A percentile compares a stretch with the other conserved stretches of the same genome.
phyloP scores from a whole-genome alignment of 495 filamentous ascomycete genomes.

The Halenospora varia region DNA sequence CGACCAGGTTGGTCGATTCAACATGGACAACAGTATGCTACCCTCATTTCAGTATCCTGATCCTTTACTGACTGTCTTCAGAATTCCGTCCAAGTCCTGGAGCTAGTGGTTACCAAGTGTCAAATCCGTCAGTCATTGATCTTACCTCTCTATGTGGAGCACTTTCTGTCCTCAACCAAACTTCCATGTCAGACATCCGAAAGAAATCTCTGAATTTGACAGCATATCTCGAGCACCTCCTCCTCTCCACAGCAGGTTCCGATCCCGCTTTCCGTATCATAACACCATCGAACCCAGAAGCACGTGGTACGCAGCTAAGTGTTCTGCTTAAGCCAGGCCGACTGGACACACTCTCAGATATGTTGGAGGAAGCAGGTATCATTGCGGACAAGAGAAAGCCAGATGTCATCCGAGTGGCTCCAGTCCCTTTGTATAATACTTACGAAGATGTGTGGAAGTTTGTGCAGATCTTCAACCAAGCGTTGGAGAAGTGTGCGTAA shows the following conservation, averaged over 20 bases:
- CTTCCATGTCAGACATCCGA: constrained; percentile 65
- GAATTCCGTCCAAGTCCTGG: constrained; percentile 69
- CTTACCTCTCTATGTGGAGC: constrained; percentile 68
- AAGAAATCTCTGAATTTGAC: constrained; percentile 74
- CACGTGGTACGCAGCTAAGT: constrained; percentile 86
- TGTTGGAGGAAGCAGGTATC: constrained; percentile 64
- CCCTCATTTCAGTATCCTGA: background rate
- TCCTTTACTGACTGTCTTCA: constrained; percentile 32
- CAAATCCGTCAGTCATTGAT: constrained; percentile 64
- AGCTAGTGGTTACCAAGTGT: constrained; percentile 66
- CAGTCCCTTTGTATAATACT: constrained; percentile 84
- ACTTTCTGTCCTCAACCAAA: constrained; percentile 72
- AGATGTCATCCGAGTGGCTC: constrained; percentile 90
- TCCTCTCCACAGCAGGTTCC: constrained; percentile 43
- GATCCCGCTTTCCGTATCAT: constrained; percentile 62
- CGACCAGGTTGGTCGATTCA: constrained; percentile 70
- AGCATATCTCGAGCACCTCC: constrained; percentile 70
- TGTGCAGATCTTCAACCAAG: constrained; percentile 54
- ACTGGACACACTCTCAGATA: constrained; percentile 62
- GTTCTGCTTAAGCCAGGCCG: constrained; percentile 63
- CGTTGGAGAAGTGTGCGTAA: constrained; percentile 32
- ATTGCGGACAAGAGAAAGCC: constrained; percentile 87
- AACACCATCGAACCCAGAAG: constrained; percentile 66
- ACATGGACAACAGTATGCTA: constrained; percentile 59
- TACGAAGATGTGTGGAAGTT: constrained; percentile 81